Conservation (phyloP, 345 rosid genomes). For the Moricandia moricandioides region DNA sequence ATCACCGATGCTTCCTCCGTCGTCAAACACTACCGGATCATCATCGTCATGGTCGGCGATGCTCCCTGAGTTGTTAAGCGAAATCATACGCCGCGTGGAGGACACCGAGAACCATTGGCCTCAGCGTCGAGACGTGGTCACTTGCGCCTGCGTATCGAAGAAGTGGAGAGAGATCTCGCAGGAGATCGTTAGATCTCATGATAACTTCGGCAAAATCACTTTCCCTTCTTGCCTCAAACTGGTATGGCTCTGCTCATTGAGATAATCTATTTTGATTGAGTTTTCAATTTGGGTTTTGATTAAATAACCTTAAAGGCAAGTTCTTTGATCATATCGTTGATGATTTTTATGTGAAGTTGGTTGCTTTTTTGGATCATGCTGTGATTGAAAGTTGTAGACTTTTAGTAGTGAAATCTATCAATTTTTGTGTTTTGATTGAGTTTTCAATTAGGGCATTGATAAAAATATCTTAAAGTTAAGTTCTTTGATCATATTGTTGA, state of each 20-base stretch:
- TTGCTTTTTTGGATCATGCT: not conserved
- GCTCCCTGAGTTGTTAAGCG: conserved; percentile 76
- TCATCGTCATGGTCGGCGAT: conserved; percentile 62
- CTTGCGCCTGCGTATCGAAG: conserved; percentile 81
- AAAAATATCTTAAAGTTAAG: not conserved
- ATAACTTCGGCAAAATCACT: conserved; percentile 55
- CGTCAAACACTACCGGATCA: conserved; percentile 26
- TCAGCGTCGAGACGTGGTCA: conserved; percentile 59
- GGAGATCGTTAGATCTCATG: conserved; percentile 55
- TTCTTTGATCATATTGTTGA: not conserved
- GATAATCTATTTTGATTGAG: not conserved
- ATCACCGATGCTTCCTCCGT: conserved; percentile 18
- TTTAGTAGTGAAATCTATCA: not conserved
- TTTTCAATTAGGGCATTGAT: not conserved
- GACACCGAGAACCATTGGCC: conserved; percentile 76
- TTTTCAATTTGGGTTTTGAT: not conserved
- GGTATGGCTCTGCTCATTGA: conserved; percentile 33
- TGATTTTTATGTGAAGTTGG: not conserved
- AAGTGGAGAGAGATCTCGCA: conserved; percentile 74
- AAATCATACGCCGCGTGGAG: conserved; percentile 80
- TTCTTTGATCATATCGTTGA: not conserved
- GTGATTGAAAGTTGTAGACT: not conserved
- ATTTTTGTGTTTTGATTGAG: not conserved
- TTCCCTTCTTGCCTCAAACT: conserved; percentile 91
- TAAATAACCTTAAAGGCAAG: not conserved